A percentile compares a stretch with the other conserved stretches of the same genome.
phyloP scores from a whole-genome alignment of 805 yeast species.

The Cyberlindnera sargentensis region DNA sequence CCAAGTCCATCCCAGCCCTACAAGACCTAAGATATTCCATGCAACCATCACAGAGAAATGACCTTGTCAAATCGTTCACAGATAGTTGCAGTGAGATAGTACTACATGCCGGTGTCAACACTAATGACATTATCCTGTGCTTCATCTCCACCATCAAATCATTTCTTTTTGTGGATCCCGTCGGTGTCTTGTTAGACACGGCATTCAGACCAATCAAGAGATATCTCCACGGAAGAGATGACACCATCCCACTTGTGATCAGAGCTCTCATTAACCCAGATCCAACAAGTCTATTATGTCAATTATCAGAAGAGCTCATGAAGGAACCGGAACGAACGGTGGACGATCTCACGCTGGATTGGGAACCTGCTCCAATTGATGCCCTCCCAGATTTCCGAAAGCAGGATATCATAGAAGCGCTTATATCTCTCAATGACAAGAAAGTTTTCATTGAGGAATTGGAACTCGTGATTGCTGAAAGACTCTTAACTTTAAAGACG shows the following conservation, averaged over 20 bases:
- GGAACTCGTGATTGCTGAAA: slow-evolving; percentile 49
- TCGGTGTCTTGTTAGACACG: slow-evolving; percentile 74
- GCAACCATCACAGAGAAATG: slow-evolving; percentile 41
- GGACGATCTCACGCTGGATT: slow-evolving; percentile 31
- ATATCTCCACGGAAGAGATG: slow-evolving; percentile 65
- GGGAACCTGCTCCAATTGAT: slow-evolving; percentile 87
- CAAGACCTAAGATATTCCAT: slow-evolving; percentile 52
- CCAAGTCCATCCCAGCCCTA: slow-evolving; percentile 45
- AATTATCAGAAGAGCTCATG: slow-evolving; percentile 47
- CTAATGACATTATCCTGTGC: slow-evolving; percentile 59
- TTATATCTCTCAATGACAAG: slow-evolving; percentile 68
- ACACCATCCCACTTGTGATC: slow-evolving; percentile 64
- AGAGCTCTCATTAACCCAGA: slow-evolving; percentile 51
- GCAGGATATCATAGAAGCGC: slow-evolving; percentile 63
- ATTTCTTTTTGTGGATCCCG: slow-evolving; percentile 73
- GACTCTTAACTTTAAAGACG: slow-evolving; percentile 33
- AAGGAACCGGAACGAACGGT: slow-evolving; percentile 16
- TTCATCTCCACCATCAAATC: slow-evolving; percentile 69
- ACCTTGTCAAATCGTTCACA: slow-evolving; percentile 45
- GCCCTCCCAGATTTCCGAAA: slow-evolving; percentile 80
- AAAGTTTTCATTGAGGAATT: slow-evolving; percentile 61
- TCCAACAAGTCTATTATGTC: slow-evolving; percentile 32
- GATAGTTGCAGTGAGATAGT: slow-evolving; percentile 36
- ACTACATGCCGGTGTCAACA: slow-evolving; percentile 76
- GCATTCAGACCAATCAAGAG: slow-evolving; percentile 71